Percentiles rank a stretch among this genome's conserved stretches.
Evolutionary conservation across 163 green algal species (phyloP).

Genomic region (Chloromonas sp.): DNA sequence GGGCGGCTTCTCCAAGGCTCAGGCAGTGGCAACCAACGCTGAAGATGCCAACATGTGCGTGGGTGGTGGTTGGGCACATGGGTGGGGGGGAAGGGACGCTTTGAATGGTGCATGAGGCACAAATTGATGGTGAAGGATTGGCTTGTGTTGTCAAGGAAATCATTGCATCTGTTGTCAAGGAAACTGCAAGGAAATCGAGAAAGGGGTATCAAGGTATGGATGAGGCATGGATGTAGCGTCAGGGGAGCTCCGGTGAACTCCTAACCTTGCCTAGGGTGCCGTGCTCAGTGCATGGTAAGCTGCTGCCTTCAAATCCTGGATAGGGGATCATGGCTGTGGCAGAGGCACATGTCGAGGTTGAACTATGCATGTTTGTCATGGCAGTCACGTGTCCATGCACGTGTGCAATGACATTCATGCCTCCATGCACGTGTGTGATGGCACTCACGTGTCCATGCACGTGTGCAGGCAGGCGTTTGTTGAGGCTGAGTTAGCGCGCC

Average conservation of each 20-base stretch:
- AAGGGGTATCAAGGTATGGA: not conserved
- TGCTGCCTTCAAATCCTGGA: not conserved
- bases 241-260: too few species aligned
- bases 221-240: not conserved
- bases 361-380: not conserved
- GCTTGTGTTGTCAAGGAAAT: not conserved
- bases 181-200: not conserved
- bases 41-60: not conserved
- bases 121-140: too few species aligned
- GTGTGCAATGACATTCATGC: not conserved
- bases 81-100: not conserved
- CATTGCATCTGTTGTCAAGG: not conserved
- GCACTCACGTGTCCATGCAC: not conserved
- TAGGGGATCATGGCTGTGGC: not conserved
- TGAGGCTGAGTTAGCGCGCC: constrained; percentile 21
- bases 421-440: not conserved
- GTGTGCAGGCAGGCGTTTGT: constrained; percentile 28
- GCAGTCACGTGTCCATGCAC: not conserved
- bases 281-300: not conserved
- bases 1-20: not conserved
- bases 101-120: not conserved
- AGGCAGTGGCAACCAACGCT: not conserved
- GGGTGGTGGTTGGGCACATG: not conserved
- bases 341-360: not conserved
- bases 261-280: not conserved